These are phyloP conservation scores for Sporothrix pallida DNA, from an alignment of 2,329 filamentous ascomycete genomes.

Conservation along the genomic window DNA sequence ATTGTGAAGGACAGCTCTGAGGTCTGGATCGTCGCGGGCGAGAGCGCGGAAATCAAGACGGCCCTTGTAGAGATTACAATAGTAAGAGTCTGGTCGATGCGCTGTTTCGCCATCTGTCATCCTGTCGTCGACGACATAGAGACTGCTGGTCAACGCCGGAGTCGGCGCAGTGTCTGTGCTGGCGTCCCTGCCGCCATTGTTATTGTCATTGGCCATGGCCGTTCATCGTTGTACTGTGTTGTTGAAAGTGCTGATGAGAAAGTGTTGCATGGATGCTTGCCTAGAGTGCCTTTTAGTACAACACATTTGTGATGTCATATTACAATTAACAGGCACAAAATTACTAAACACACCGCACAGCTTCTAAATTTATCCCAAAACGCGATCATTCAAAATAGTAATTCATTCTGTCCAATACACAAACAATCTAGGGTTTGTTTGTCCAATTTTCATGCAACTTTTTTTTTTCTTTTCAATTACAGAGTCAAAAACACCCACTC, in stretches of 20 bases:
- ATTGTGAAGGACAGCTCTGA: slow-evolving; percentile 49
- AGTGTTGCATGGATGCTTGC: neutral
- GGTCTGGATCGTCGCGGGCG: slow-evolving; percentile 49
- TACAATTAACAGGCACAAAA: neutral
- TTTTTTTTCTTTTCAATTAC: too few species aligned
- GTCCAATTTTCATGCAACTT: neutral
- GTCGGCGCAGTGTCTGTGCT: neutral
- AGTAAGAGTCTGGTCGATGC: slow-evolving; percentile 36
- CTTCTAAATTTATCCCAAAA: neutral
- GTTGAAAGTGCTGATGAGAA: neutral
- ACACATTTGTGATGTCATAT: neutral
- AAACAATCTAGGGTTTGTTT: neutral
- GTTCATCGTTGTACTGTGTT: neutral
- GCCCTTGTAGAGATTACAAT: slow-evolving; percentile 49
- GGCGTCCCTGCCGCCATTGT: neutral
- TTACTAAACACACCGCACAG: neutral
- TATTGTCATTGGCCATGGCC: slow-evolving; percentile 13
- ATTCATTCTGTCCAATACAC: neutral
- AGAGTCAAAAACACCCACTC: neutral
- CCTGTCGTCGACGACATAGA: neutral
- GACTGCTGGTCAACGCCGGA: neutral
- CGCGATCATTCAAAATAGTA: neutral
- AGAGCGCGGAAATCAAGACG: slow-evolving; percentile 54
- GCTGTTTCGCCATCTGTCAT: neutral
- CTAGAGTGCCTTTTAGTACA: neutral